These are phyloP conservation scores for Pharus latifolius DNA, from an alignment of 176 grass and related monocot species.

Conservation along the genomic window DNA sequence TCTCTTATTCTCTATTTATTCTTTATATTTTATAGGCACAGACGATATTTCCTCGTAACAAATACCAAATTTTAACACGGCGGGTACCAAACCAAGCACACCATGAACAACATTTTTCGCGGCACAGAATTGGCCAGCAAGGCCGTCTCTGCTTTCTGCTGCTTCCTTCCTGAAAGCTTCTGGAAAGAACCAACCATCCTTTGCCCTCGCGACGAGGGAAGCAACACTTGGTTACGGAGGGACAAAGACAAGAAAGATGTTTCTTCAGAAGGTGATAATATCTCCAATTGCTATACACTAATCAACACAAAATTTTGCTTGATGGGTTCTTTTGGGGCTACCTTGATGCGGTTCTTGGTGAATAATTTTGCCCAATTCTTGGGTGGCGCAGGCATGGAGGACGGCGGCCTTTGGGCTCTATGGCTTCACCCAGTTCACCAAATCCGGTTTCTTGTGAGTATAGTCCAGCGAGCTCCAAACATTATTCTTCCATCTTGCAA, in stretches of 20 bases:
- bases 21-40: too few relatives aligned
- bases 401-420: conserved; percentile 76
- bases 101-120: conserved; percentile 20
- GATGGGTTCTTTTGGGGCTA: background rate
- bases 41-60: too few relatives aligned
- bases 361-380: background rate
- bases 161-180: background rate
- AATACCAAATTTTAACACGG: too few relatives aligned
- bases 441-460: conserved; percentile 72
- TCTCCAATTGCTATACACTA: background rate
- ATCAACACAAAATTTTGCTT: background rate
- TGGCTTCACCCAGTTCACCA: conserved; percentile 90
- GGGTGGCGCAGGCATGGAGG: conserved; percentile 58
- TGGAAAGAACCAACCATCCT: background rate
- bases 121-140: conserved; percentile 32
- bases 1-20: too few relatives aligned
- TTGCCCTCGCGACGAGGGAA: background rate
- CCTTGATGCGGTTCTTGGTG: background rate
- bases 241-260: conserved; percentile 20
- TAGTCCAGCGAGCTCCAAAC: background rate
- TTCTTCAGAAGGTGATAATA: conserved; percentile 56
- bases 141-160: background rate
- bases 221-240: background rate
- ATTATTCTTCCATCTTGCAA: background rate
- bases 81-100: too few relatives aligned